Conservation (phyloP, 345 rosid species). For the Populus simonii region DNA sequence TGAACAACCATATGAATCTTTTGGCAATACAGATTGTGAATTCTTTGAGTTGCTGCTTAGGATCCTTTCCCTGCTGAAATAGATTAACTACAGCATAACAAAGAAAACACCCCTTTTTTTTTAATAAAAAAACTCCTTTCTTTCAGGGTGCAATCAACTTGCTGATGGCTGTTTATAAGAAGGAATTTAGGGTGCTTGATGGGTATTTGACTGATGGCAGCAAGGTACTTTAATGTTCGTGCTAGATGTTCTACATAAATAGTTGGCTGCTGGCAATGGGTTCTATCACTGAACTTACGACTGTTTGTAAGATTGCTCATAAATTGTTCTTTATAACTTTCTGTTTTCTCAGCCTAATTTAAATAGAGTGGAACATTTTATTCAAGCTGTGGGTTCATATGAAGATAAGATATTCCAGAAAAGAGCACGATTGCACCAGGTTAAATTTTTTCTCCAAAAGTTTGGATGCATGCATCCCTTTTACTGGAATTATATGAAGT, state of each 20-base stretch:
- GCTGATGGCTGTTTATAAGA: conserved; percentile 80
- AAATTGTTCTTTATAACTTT: neutral
- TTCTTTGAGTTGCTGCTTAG: neutral
- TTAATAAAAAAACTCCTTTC: neutral
- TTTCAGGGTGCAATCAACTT: conserved; percentile 91
- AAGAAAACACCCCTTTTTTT: neutral
- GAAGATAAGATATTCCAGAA: conserved; percentile 85
- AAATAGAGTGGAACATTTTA: conserved; percentile 71
- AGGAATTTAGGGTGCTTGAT: conserved; percentile 56
- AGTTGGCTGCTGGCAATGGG: neutral
- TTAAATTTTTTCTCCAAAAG: conserved; percentile 2
- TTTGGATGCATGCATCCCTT: neutral
- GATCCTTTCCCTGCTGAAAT: neutral
- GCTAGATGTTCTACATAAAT: neutral
- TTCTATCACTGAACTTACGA: neutral
- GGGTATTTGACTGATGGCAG: conserved; percentile 73
- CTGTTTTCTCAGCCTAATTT: conserved; percentile 62
- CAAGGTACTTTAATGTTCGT: conserved; percentile 47
- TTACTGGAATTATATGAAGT: neutral
- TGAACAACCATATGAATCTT: neutral
- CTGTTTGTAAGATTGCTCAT: conserved; percentile 16
- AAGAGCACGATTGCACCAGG: conserved; percentile 77
- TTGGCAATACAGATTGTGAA: neutral
- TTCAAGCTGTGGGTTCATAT: conserved; percentile 80
- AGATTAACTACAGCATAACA: neutral